These are phyloP conservation scores for Pseudogymnoascus sp. DNA, from an alignment of 2,329 filamentous ascomycete species.

Conservation along the genomic window DNA sequence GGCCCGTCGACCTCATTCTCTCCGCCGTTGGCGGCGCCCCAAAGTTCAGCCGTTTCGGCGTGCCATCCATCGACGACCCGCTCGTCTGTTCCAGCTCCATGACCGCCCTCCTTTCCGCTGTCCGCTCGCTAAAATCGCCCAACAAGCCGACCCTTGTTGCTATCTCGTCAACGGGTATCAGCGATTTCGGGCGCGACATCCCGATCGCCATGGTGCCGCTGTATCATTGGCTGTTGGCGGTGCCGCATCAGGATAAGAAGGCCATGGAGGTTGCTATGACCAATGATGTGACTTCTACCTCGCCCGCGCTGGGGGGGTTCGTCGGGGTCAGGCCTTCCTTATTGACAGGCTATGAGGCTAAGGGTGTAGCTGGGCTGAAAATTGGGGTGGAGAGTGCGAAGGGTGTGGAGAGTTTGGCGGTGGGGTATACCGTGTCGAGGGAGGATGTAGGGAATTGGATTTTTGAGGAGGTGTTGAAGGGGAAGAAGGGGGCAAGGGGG, in stretches of 20 bases:
- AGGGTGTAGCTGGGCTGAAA: conserved; percentile 18
- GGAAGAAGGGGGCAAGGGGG: neutral
- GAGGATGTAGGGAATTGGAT: conserved; percentile 31
- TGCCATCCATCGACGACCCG: conserved; percentile 35
- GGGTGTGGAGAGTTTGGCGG: conserved; percentile 18
- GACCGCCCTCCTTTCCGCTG: conserved; percentile 33
- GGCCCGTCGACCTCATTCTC: conserved; percentile 39
- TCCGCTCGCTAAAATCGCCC: conserved; percentile 17
- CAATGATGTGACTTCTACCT: neutral
- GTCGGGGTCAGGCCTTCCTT: conserved; percentile 23
- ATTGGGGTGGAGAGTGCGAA: conserved; percentile 19
- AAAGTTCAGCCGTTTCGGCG: conserved; percentile 22
- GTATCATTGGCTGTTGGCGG: conserved; percentile 34
- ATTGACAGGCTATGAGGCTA: conserved; percentile 23
- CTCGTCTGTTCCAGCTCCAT: conserved; percentile 41
- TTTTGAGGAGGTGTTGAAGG: conserved; percentile 16
- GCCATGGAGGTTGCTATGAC: conserved; percentile 33
- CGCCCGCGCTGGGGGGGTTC: conserved; percentile 13
- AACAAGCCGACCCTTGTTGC: conserved; percentile 32
- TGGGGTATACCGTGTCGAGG: conserved; percentile 29
- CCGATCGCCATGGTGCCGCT: conserved; percentile 36
- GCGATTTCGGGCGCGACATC: conserved; percentile 32
- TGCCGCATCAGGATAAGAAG: conserved; percentile 41
- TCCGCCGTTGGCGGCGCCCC: conserved; percentile 39
- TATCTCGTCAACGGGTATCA: conserved; percentile 38